Percentiles rank a stretch among this genome's conserved stretches.
Conservation (phyloP, 2,329 filamentous ascomycete species). For the Colletotrichum sp. region DNA sequence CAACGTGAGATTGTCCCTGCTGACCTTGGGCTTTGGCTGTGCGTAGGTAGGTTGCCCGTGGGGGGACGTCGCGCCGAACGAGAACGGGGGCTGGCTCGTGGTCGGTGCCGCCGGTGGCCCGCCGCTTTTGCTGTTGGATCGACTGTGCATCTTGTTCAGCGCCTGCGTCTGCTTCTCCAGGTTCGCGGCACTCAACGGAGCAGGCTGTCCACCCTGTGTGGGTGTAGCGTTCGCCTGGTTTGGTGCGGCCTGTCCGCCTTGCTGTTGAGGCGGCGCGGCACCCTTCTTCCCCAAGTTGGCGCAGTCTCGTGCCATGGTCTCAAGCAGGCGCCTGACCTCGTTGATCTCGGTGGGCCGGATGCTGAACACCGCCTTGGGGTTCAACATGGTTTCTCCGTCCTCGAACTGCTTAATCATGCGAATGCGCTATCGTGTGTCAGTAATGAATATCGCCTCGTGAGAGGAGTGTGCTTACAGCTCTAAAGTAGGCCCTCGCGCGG, state of each 20-base stretch:
- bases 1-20: constrained; percentile 57
- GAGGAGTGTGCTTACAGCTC: constrained; percentile 45
- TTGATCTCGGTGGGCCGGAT: constrained; percentile 58
- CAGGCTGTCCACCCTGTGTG: constrained; percentile 12
- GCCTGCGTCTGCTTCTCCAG: constrained; percentile 57
- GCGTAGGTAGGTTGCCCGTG: constrained; percentile 64
- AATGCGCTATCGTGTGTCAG: constrained; percentile 51
- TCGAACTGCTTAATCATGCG: constrained; percentile 58
- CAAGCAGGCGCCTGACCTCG: constrained; percentile 49
- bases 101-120: constrained; percentile 63
- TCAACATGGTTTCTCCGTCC: constrained; percentile 50
- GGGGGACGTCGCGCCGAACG: constrained; percentile 59
- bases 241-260: constrained; percentile 22
- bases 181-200: constrained; percentile 50
- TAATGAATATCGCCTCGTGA: neutral
- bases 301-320: constrained; percentile 56
- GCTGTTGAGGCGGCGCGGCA: neutral
- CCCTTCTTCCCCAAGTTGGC: constrained; percentile 32
- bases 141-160: constrained; percentile 50
- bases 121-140: constrained; percentile 47
- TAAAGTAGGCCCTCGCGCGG: constrained; percentile 57
- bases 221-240: constrained; percentile 23
- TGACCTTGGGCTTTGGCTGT: constrained; percentile 50
- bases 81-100: constrained; percentile 59
- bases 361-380: constrained; percentile 53